Conservation (phyloP, 805 yeast genomes). For the Candida bentonensis region DNA sequence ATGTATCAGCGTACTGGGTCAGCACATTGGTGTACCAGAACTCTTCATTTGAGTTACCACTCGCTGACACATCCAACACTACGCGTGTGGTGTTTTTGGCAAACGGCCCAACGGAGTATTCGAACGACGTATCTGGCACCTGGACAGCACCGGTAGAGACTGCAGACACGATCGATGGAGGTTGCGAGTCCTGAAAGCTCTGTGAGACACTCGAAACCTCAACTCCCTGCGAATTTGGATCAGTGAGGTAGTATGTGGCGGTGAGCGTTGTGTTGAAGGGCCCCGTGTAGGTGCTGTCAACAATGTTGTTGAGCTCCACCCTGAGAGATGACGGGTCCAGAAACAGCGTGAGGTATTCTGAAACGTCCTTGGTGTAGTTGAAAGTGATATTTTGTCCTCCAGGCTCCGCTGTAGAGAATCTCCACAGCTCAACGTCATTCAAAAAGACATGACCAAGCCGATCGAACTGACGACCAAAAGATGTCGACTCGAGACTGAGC, state of each 20-base stretch:
- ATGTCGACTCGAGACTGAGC: slow-evolving; percentile 18
- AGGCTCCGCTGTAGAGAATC: slow-evolving; percentile 68
- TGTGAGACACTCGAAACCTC: background rate
- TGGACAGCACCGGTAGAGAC: background rate
- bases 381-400: slow-evolving; percentile 33
- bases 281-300: slow-evolving; percentile 42
- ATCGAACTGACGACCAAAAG: slow-evolving; percentile 24
- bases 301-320: slow-evolving; percentile 51
- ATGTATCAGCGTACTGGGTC: slow-evolving; percentile 27
- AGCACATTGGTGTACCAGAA: slow-evolving; percentile 57
- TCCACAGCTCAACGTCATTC: slow-evolving; percentile 52
- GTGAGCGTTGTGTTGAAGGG: slow-evolving; percentile 38
- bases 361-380: slow-evolving; percentile 51
- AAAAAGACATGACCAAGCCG: slow-evolving; percentile 31
- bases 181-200: background rate
- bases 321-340: slow-evolving; percentile 24
- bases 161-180: background rate
- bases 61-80: slow-evolving; percentile 38
- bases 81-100: slow-evolving; percentile 43
- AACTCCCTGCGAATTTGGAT: background rate
- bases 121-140: slow-evolving; percentile 18
- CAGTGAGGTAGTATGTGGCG: slow-evolving; percentile 34
- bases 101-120: slow-evolving; percentile 33
- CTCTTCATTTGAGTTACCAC: slow-evolving; percentile 66
- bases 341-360: slow-evolving; percentile 41